A percentile compares a stretch with the other conserved stretches of the same genome.
Conservation (phyloP, 1,284 basidiomycete genomes). For the Amylostereum areolatum region DNA sequence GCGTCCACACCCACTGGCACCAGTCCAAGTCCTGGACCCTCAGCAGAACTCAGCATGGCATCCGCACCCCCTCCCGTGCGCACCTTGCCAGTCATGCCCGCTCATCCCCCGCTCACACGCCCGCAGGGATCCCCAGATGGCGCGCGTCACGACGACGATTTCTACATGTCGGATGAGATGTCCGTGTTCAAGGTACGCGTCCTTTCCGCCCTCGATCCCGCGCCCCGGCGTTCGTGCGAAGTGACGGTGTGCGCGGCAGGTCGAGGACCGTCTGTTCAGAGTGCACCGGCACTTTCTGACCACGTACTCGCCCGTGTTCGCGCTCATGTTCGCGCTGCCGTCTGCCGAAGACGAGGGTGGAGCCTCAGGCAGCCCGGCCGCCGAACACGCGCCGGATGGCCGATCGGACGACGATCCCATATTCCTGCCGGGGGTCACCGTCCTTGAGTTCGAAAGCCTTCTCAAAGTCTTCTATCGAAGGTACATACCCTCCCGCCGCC, state of each 20-base stretch:
- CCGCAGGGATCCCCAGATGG: too few species aligned
- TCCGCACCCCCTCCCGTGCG: too few species aligned
- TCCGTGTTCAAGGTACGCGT: constrained; percentile 17
- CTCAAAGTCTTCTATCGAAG: constrained; percentile 26
- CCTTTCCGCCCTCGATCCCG: neutral
- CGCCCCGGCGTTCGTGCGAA: neutral
- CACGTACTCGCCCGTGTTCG: constrained; percentile 17
- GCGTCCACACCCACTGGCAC: too few species aligned
- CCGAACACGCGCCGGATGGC: constrained; percentile 18
- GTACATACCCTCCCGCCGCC: too few species aligned
- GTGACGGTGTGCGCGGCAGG: constrained; percentile 12
- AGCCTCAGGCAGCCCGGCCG: neutral
- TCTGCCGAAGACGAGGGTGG: too few species aligned
- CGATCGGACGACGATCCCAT: constrained; percentile 25
- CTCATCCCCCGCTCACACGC: too few species aligned
- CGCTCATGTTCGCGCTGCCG: constrained; percentile 17
- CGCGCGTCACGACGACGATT: too few species aligned
- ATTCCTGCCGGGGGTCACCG: constrained; percentile 19
- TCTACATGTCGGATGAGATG: constrained; percentile 19
- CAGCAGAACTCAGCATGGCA: too few species aligned
- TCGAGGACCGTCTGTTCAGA: constrained; percentile 19
- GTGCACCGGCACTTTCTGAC: constrained; percentile 21
- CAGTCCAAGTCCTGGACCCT: too few species aligned
- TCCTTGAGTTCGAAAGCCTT: constrained; percentile 25
- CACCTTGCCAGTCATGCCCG: too few species aligned